A percentile compares a stretch with the other conserved stretches of the same genome.
phyloP scores from a whole-genome alignment of 1,284 basidiomycete genomes.

The Omphalotus olearius region DNA sequence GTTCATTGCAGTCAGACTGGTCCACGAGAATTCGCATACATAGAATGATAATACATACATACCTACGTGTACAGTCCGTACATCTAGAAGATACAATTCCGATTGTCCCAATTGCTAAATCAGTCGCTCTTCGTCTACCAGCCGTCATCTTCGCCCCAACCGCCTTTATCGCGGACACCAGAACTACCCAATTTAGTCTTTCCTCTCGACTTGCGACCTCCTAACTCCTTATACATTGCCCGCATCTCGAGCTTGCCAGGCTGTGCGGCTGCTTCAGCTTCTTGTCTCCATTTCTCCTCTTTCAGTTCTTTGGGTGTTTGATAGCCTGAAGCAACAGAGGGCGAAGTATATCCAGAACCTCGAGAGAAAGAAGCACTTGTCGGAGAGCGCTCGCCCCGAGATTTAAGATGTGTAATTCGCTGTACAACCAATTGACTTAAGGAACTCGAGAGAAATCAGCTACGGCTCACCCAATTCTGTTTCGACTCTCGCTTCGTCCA shows the following conservation, averaged over 20 bases:
- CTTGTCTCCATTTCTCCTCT: slow-evolving; percentile 69
- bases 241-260: slow-evolving; percentile 82
- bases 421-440: slow-evolving; percentile 21
- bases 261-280: slow-evolving; percentile 45
- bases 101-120: too few species aligned
- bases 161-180: slow-evolving; percentile 62
- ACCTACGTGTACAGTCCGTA: too few species aligned
- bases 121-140: background rate
- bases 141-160: slow-evolving; percentile 47
- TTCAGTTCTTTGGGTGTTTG: slow-evolving; percentile 74
- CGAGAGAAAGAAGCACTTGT: slow-evolving; percentile 31
- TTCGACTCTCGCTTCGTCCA: slow-evolving; percentile 86
- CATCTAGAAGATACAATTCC: too few species aligned
- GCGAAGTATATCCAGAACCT: slow-evolving; percentile 45
- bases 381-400: slow-evolving; percentile 42
- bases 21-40: too few species aligned
- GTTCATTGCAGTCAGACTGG: too few species aligned
- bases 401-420: slow-evolving; percentile 56
- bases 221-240: slow-evolving; percentile 84
- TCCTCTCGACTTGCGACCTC: slow-evolving; percentile 75
- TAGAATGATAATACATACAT: too few species aligned
- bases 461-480: slow-evolving; percentile 67
- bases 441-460: background rate
- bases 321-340: slow-evolving; percentile 53
- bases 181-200: slow-evolving; percentile 60